Conservation (phyloP, 225 moss, liverwort and hornwort species). For the Asterella californica region DNA sequence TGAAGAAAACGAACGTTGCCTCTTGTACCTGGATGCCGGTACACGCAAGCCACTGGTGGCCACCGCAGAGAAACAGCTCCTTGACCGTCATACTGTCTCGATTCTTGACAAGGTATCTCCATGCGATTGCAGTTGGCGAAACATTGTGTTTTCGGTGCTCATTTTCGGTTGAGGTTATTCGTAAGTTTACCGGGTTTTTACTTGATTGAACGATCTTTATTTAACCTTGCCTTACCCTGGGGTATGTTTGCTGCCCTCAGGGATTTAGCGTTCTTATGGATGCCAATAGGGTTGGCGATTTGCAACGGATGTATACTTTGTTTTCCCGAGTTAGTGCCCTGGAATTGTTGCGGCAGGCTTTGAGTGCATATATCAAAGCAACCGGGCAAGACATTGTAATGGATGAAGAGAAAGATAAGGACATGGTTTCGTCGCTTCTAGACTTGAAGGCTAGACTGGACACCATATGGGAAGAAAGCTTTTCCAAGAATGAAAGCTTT, state of each 20-base stretch:
- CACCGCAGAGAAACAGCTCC: slow-evolving; percentile 93
- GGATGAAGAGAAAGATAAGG: slow-evolving; percentile 99
- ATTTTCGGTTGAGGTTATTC: neutral
- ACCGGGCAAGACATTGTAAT: slow-evolving; percentile 86
- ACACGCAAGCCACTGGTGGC: slow-evolving; percentile 84
- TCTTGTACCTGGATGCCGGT: slow-evolving; percentile 88
- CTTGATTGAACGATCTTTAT: neutral
- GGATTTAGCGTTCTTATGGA: slow-evolving; percentile 96
- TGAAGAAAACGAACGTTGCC: slow-evolving; percentile 95
- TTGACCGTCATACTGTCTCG: slow-evolving; percentile 81
- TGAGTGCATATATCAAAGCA: slow-evolving; percentile 81
- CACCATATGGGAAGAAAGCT: slow-evolving; percentile 94
- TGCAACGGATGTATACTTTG: slow-evolving; percentile 87
- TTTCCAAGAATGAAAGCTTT: slow-evolving; percentile 86
- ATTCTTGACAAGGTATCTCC: slow-evolving; percentile 76
- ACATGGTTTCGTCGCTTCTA: slow-evolving; percentile 88
- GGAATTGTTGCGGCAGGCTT: slow-evolving; percentile 69
- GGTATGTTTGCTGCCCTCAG: slow-evolving; percentile 34
- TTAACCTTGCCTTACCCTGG: neutral
- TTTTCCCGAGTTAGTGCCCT: slow-evolving; percentile 83
- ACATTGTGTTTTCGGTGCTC: neutral
- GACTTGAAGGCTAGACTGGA: slow-evolving; percentile 95
- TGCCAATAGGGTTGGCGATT: slow-evolving; percentile 82
- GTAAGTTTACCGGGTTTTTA: neutral
- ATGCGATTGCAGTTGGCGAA: neutral